Evolutionary conservation across 805 yeast species (phyloP), one percentile per base, ranked within the genome.

Genomic region (Teunomyces pallodes): DNA sequence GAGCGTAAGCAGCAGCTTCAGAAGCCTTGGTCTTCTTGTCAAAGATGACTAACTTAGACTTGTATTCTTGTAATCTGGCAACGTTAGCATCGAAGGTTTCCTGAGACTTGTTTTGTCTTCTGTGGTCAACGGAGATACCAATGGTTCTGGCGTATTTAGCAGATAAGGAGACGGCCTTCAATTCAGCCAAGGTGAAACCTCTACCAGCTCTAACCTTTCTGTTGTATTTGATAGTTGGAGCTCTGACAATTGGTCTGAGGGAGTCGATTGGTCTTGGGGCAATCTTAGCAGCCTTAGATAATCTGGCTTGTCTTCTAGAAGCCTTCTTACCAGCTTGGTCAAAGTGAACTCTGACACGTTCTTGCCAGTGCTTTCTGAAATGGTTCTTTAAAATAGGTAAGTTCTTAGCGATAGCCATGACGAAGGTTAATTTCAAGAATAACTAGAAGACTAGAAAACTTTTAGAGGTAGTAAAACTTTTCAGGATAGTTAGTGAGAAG

Each of bases 291-390:
- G 97, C 96, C 83, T 87, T 91, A 67, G 86, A 69, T 73, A 88
- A 86, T 81, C 99, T 90, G 63, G 96, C 87, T 63, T 80, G 81
- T 82, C 99, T 87, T 86, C 99, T 90, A 61, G 96, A 85, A 71
- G 80, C 90, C 86, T 94, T 94, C 86, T 92, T 90, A 77, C 99
- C 99, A 73, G 99, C 97, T 84, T 94, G 99, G 92, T 94, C 97
- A 75, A 94, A 87, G 90, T 95, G 99, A 70, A 90, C 97, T 77
- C 83, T 89, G 84, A 94, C 99, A 75, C 98, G 89, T 80, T 90
- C 96, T 83, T 94, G 98, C 99, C 99, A 94, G 96, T 92, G 92
- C 89, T 92, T 92, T 85, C 97, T 87, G 96, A 92, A 92, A 84
- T 94, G 99, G 87, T 92, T 92, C 87, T 89, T 90, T 85, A 89